Conservation (phyloP, 2,329 filamentous ascomycete genomes). For the Hypoxylon sp. region DNA sequence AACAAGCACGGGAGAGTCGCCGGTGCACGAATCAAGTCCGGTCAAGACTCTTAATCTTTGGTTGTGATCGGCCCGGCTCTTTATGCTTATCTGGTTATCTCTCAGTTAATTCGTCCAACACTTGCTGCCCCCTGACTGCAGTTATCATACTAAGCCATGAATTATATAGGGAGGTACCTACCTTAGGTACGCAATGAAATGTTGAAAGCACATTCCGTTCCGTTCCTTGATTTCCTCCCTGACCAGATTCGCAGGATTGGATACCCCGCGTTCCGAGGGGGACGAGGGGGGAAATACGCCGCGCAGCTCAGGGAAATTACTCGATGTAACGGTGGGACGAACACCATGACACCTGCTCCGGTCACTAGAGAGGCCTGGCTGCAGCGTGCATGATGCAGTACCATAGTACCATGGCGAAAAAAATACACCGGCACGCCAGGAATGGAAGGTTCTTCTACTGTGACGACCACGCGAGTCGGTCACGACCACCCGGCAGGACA, state of each 20-base stretch:
- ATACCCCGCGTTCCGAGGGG: conserved; percentile 27
- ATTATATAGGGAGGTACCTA: no score
- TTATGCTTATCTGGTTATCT: conserved; percentile 11
- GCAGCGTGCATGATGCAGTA: conserved; percentile 35
- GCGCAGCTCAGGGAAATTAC: conserved; percentile 22
- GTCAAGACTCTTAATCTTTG: conserved; percentile 9
- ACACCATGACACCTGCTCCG: conserved; percentile 20
- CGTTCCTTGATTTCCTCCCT: neutral
- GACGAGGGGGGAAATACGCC: conserved; percentile 11
- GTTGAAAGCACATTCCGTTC: no score
- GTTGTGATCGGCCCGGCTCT: conserved; percentile 28
- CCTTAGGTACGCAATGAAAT: no score
- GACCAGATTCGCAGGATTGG: conserved; percentile 9
- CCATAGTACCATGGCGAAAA: conserved; percentile 15
- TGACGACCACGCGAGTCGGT: conserved; percentile 28
- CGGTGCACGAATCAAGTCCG: neutral
- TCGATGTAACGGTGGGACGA: conserved; percentile 33
- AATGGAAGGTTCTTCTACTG: conserved; percentile 42
- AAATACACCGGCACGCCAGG: conserved; percentile 35
- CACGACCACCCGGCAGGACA: conserved; percentile 31
- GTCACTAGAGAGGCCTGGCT: conserved; percentile 26
- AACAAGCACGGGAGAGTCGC: conserved; percentile 10
- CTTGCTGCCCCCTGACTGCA: neutral
- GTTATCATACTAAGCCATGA: no score
- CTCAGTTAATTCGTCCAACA: neutral